Percentiles rank a stretch among this genome's conserved stretches.
Evolutionary conservation across 495 filamentous ascomycete genomes (phyloP).

Genomic region (Mycothermus thermophilus): DNA sequence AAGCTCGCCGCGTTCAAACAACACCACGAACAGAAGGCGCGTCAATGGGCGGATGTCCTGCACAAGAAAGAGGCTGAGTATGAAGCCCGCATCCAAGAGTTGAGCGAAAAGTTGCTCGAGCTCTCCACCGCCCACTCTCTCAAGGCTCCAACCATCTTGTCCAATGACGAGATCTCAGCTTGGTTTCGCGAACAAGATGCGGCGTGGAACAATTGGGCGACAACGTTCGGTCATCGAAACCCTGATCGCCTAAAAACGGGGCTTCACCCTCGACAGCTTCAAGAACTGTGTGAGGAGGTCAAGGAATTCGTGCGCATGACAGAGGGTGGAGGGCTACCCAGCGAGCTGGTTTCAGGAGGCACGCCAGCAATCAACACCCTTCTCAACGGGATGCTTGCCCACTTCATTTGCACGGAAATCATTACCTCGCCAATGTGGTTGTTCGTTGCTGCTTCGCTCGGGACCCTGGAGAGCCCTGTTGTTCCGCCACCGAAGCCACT

Average conservation of each 20-base stretch:
- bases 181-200: conserved; percentile 6
- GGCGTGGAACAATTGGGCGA: conserved; percentile 1
- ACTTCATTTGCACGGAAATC: conserved; percentile 6
- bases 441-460: neutral
- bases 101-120: conserved; percentile 3
- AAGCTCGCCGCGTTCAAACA: conserved; percentile 3
- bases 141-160: neutral
- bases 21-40: neutral
- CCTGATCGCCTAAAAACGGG: neutral
- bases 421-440: conserved; percentile 7
- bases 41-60: conserved; percentile 2
- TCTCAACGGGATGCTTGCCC: conserved; percentile 4
- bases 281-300: conserved; percentile 4
- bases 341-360: neutral
- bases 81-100: conserved; percentile 5
- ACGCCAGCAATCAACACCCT: conserved; percentile 1
- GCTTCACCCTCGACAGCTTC: conserved; percentile 6
- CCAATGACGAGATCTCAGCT: neutral
- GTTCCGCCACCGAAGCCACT: neutral
- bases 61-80: conserved; percentile 3
- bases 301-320: conserved; percentile 6
- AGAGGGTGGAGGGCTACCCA: neutral
- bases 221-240: conserved; percentile 1
- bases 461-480: conserved; percentile 2
- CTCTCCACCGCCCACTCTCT: neutral